phyloP scores from a whole-genome alignment of 139 green algal genomes.

The Trebouxia sp. region DNA sequence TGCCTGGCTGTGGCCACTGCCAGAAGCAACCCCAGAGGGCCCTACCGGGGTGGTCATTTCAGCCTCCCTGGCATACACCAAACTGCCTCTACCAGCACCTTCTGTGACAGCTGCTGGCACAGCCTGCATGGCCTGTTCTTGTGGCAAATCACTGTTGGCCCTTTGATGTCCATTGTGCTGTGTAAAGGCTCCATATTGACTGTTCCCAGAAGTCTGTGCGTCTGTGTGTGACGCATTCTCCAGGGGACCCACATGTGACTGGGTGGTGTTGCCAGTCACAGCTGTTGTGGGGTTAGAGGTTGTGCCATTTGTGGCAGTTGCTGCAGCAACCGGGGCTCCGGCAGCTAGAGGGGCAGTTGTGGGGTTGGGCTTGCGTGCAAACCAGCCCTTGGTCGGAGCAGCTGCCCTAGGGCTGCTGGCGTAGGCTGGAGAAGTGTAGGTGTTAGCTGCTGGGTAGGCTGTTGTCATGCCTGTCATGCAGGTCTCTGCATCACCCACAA shows the following conservation, averaged over 20 bases:
- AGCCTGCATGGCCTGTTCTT: not conserved
- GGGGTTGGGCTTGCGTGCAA: not conserved
- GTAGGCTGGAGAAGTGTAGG: conserved; percentile 1
- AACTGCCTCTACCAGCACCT: not conserved
- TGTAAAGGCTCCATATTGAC: not conserved
- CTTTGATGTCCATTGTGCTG: not conserved
- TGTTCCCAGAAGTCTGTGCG: not conserved
- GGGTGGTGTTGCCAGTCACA: not conserved
- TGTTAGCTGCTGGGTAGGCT: conserved; percentile 10
- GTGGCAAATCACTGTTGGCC: not conserved
- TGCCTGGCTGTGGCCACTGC: not conserved
- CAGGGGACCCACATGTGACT: not conserved
- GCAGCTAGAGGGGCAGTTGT: not conserved
- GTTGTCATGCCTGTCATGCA: conserved; percentile 1
- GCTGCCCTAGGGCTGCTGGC: conserved; percentile 1
- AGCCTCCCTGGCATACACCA: conserved; percentile 8
- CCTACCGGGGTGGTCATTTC: not conserved
- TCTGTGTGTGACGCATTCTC: not conserved
- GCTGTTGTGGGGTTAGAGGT: not conserved
- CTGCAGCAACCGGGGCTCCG: not conserved
- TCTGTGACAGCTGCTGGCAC: not conserved
- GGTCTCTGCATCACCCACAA: not conserved
- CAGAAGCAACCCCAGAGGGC: not conserved
- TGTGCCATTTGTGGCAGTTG: not conserved
- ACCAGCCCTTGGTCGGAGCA: not conserved